Base-by-base conservation (phyloP, 441 rosid species). In the Syzygium malaccense region DNA sequence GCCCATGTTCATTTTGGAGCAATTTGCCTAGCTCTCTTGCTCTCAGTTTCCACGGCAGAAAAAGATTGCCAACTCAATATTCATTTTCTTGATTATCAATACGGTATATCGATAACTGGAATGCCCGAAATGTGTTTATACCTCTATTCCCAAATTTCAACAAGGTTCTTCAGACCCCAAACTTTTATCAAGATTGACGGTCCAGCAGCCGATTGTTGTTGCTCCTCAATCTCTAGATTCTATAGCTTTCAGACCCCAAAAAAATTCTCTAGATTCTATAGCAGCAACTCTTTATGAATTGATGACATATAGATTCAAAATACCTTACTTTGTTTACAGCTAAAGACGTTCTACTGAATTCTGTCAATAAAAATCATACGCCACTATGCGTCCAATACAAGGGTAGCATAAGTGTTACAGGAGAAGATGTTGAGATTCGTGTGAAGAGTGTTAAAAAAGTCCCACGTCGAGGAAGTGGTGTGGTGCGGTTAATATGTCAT, bases 381-480 rank as follows among this genome's bases (percentile, higher is more conserved):
- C 7, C 2, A 3, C 1, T 28, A 8, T 20, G 28, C 4, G 48
- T 71, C 45, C 49, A 10, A 41, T 23, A 41, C 2, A 1, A 75
- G n/a, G 51, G 8, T 23, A 23, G 28, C 23, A 6, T 6, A 7
- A 41, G 83, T 41, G 51, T 75, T 1, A 4, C 6, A 41, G n/a
- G 5, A 23, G 45, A 37, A 71, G 41, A 30, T 17, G 49, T 6
- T 19, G 41, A 68, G 26, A 18, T 68, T 68, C 26, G 10, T 26
- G 25, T 3, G 8, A 19, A 4, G 37, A 19, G 14, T 19, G 14
- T 33, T 68, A 5, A 1, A 68, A 33, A 68, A 68, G 26, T 33
- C 26, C 0, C 8, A 2, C 1, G 0, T 33, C 2, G 2, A 0
- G 20, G 2, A 68, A 33, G 11, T 68, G 15, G 0, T 10, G 0